These are phyloP conservation scores for Sugiyamaella qingdaonensis DNA, from an alignment of 805 yeast species.

Conservation along the genomic window DNA sequence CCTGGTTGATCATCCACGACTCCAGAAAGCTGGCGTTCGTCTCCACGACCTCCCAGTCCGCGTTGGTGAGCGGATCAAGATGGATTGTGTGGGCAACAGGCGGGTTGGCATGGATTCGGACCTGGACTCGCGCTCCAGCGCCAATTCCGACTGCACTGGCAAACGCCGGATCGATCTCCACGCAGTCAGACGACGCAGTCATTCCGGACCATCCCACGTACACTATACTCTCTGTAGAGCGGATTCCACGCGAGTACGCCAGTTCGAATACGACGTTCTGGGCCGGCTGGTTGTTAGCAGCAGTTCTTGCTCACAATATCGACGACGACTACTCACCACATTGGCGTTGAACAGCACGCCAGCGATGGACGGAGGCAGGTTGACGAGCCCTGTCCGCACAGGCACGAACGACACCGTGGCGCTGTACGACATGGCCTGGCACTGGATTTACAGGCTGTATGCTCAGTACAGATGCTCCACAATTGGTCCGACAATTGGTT, in stretches of 20 bases:
- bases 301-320: not conserved
- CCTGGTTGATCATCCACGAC: slow-evolving; percentile 67
- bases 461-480: too few relatives aligned
- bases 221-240: slow-evolving; percentile 19
- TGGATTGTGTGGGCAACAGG: slow-evolving; percentile 59
- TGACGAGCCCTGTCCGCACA: slow-evolving; percentile 47
- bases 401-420: slow-evolving; percentile 36
- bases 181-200: slow-evolving; percentile 31
- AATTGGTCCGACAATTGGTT: too few relatives aligned
- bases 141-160: slow-evolving; percentile 48
- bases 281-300: slow-evolving; percentile 32
- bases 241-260: slow-evolving; percentile 31
- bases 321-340: slow-evolving; percentile 36
- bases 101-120: slow-evolving; percentile 46
- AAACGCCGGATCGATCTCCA: slow-evolving; percentile 67
- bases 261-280: slow-evolving; percentile 57
- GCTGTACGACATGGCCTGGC: slow-evolving; percentile 22
- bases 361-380: slow-evolving; percentile 49
- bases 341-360: slow-evolving; percentile 47
- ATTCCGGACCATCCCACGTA: slow-evolving; percentile 70
- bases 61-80: slow-evolving; percentile 69
- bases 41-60: slow-evolving; percentile 92
- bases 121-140: slow-evolving; percentile 40
- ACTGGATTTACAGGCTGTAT: too few relatives aligned
- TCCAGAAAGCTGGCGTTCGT: slow-evolving; percentile 75